These are phyloP conservation scores for Termitomyces sp. DNA, from an alignment of 1,284 basidiomycete genomes.

Conservation along the genomic window DNA sequence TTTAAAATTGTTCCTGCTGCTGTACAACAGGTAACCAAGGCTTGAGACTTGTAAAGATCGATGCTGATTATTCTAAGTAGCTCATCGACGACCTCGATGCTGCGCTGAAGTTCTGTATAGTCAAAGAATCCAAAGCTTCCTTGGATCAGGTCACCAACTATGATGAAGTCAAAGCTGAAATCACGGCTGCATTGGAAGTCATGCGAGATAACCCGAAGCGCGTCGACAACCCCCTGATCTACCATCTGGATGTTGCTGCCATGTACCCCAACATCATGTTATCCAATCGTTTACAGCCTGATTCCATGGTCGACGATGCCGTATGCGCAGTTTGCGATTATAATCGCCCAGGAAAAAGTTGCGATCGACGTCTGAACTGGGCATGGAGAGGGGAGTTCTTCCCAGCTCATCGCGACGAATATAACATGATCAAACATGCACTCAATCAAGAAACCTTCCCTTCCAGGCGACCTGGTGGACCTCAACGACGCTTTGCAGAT, in stretches of 20 bases:
- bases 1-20: slow-evolving; percentile 93
- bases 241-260: slow-evolving; percentile 98
- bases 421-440: slow-evolving; percentile 98
- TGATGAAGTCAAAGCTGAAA: slow-evolving; percentile 84
- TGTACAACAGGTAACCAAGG: slow-evolving; percentile 67
- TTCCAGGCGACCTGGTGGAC: slow-evolving; percentile 67
- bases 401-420: slow-evolving; percentile 96
- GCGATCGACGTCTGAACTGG: slow-evolving; percentile 94
- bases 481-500: slow-evolving; percentile 81
- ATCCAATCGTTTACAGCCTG: slow-evolving; percentile 97
- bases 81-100: slow-evolving; percentile 93
- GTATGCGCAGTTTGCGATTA: slow-evolving; percentile 98
- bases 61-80: slow-evolving; percentile 34
- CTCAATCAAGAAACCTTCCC: slow-evolving; percentile 95
- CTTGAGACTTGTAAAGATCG: neutral
- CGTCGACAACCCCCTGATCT: slow-evolving; percentile 91
- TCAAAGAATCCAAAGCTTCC: slow-evolving; percentile 80
- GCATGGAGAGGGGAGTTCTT: slow-evolving; percentile 99
- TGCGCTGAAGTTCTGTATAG: slow-evolving; percentile 86
- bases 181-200: slow-evolving; percentile 75
- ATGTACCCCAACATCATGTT: slow-evolving; percentile 99
- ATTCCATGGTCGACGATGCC: slow-evolving; percentile 96
- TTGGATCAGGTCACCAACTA: slow-evolving; percentile 93
- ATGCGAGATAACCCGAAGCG: slow-evolving; percentile 92
- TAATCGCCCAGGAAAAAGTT: slow-evolving; percentile 93